Percentiles rank a stretch among this genome's conserved stretches.
Conservation (phyloP, 495 filamentous ascomycete species). For the Neurospora cerealis region DNA sequence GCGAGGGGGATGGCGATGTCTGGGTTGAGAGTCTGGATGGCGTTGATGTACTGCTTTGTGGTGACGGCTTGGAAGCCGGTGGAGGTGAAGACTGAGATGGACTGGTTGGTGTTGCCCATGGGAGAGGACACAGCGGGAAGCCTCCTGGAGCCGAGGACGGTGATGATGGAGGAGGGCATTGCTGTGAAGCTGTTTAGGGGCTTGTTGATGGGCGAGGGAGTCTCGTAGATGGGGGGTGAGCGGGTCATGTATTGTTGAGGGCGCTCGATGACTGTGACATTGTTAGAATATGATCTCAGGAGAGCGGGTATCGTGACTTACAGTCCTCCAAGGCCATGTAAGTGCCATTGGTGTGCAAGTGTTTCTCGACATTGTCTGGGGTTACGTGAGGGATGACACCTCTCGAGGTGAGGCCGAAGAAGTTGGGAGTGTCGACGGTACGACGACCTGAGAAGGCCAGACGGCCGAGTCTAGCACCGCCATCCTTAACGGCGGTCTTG, state of each 20-base stretch:
- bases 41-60: conserved; percentile 55
- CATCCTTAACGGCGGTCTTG: conserved; percentile 22
- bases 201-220: conserved; percentile 29
- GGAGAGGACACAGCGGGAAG: conserved; percentile 66
- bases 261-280: conserved; percentile 64
- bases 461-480: conserved; percentile 47
- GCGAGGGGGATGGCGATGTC: conserved; percentile 74
- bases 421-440: conserved; percentile 69
- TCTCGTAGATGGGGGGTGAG: conserved; percentile 32
- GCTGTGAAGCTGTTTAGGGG: conserved; percentile 66
- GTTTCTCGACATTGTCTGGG: conserved; percentile 65
- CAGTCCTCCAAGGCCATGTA: conserved; percentile 91
- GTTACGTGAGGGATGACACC: conserved; percentile 79
- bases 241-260: conserved; percentile 33
- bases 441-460: conserved; percentile 50
- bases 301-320: conserved; percentile 35
- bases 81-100: conserved; percentile 70
- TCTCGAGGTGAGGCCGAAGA: conserved; percentile 66
- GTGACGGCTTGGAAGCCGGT: conserved; percentile 67
- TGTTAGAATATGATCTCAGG: conserved; percentile 12
- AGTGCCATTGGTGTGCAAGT: conserved; percentile 54
- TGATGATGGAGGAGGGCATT: conserved; percentile 39
- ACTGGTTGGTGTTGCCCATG: conserved; percentile 58
- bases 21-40: conserved; percentile 52
- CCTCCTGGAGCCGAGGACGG: conserved; percentile 72